Conservation (phyloP, 306 rosid genomes). For the Glycine latifolia region DNA sequence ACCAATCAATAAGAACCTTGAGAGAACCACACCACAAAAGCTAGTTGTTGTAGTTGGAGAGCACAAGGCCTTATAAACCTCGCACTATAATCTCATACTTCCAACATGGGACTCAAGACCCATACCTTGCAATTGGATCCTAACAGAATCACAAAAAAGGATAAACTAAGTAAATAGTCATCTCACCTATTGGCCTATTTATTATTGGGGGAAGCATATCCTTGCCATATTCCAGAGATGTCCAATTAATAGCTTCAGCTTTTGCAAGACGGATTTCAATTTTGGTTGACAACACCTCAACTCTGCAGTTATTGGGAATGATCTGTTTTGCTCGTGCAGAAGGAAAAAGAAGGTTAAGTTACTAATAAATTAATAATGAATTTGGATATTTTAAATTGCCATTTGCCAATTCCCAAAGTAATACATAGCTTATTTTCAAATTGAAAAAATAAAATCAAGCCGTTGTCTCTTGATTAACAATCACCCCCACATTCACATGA, state of each 20-base stretch:
- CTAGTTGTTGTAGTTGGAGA: no score
- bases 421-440: not conserved
- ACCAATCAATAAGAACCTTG: no score
- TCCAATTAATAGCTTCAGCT: constrained; percentile 75
- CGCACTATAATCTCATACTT: no score
- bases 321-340: constrained; percentile 66
- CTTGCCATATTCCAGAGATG: constrained; percentile 77
- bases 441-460: no score
- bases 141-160: not conserved
- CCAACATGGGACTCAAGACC: no score
- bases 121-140: no score
- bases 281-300: constrained; percentile 74
- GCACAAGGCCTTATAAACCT: no score
- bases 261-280: constrained; percentile 87
- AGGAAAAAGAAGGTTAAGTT: constrained; percentile 37
- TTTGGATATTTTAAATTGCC: constrained; percentile 5
- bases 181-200: constrained; percentile 57
- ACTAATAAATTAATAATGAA: constrained; percentile 14
- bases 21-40: no score
- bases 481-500: no score
- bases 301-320: constrained; percentile 72
- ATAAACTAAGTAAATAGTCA: constrained; percentile 10
- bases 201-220: constrained; percentile 54
- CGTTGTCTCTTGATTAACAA: no score
- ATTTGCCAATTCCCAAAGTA: constrained; percentile 19